phyloP scores from a whole-genome alignment of 306 rosid species.

The Dalbergia cultrata region DNA sequence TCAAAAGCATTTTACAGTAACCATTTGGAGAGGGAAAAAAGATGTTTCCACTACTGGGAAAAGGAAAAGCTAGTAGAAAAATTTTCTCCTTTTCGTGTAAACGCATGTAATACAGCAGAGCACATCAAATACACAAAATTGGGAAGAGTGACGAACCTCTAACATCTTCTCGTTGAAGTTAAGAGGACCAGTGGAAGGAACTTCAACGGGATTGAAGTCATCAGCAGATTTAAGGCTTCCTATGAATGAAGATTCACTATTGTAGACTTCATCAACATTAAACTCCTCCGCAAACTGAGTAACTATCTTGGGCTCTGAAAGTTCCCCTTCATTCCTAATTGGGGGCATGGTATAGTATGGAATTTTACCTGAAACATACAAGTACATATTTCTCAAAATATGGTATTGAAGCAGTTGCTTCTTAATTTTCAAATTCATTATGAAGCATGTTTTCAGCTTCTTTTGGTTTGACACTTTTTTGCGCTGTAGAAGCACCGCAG shows the following conservation, averaged over 20 bases:
- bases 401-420: not conserved
- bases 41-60: not conserved
- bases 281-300: slow-evolving; percentile 75
- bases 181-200: slow-evolving; percentile 75
- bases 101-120: not conserved
- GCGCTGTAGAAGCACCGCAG: not conserved
- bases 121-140: not conserved
- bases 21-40: not conserved
- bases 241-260: slow-evolving; percentile 78
- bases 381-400: slow-evolving; percentile 3
- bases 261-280: slow-evolving; percentile 81
- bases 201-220: slow-evolving; percentile 86
- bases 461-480: not conserved
- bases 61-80: not conserved
- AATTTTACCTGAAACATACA: slow-evolving; percentile 79
- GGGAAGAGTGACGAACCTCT: slow-evolving; percentile 62
- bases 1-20: not conserved
- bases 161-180: slow-evolving; percentile 65
- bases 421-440: slow-evolving; percentile 25
- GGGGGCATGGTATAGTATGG: slow-evolving; percentile 95
- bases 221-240: slow-evolving; percentile 86
- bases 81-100: not conserved
- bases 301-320: slow-evolving; percentile 78
- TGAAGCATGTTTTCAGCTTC: slow-evolving; percentile 4
- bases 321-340: slow-evolving; percentile 71